A percentile compares a stretch with the other conserved stretches of the same genome.
Conservation (phyloP, 805 yeast genomes). For the Kuraishia borneana region DNA sequence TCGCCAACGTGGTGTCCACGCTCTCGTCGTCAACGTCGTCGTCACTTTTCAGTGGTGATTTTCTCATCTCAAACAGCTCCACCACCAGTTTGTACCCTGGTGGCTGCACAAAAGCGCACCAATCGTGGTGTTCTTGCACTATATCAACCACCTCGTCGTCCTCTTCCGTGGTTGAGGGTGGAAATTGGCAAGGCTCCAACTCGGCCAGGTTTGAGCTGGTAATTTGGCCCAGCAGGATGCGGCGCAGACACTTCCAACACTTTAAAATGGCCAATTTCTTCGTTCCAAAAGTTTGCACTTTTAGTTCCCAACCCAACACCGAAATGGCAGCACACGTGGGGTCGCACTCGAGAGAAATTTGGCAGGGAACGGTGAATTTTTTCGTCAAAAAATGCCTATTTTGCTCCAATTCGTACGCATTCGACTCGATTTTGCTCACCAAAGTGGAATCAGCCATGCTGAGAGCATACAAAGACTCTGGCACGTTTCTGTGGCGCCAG, state of each 20-base stretch:
- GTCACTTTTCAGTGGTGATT: background rate
- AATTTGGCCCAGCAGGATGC: conserved; percentile 16
- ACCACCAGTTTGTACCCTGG: conserved; percentile 9
- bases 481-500: conserved; percentile 6
- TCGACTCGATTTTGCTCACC: background rate
- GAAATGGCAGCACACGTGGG: conserved; percentile 9
- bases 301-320: conserved; percentile 25
- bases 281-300: conserved; percentile 13
- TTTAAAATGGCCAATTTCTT: conserved; percentile 15
- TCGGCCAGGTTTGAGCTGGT: conserved; percentile 4
- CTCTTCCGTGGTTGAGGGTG: conserved; percentile 10
- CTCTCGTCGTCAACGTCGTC: background rate
- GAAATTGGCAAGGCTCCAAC: conserved; percentile 15
- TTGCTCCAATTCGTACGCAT: background rate
- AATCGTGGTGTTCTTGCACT: conserved; percentile 21
- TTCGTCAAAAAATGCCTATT: conserved; percentile 5
- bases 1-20: background rate
- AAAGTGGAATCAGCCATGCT: background rate
- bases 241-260: conserved; percentile 23
- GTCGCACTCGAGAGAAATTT: conserved; percentile 3
- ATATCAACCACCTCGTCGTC: conserved; percentile 14
- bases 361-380: conserved; percentile 2
- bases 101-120: conserved; percentile 15
- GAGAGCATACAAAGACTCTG: background rate
- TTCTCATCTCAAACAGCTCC: conserved; percentile 5